A percentile compares a stretch with the other conserved stretches of the same genome.
Conservation (phyloP, 2,329 filamentous ascomycete genomes). For the Metarhizium rileyi region DNA sequence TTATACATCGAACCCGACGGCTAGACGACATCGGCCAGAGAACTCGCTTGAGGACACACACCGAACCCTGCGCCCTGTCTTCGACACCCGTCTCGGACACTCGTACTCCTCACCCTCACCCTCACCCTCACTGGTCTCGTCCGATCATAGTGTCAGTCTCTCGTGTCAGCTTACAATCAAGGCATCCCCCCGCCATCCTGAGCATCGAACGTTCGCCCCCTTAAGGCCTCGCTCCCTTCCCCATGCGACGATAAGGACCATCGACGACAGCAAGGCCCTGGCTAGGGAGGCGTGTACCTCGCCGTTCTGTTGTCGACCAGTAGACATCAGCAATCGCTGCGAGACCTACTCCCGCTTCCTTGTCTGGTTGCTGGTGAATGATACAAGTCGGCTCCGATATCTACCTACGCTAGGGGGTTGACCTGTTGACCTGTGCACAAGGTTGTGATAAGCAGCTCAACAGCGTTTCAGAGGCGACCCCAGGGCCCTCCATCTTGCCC, state of each 20-base stretch:
- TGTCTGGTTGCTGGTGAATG: conserved; percentile 20
- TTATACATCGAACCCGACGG: not conserved
- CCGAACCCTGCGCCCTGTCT: not conserved
- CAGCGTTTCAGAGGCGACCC: conserved; percentile 23
- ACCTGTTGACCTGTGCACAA: conserved; percentile 10
- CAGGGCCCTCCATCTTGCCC: conserved; percentile 25
- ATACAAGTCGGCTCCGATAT: conserved; percentile 10
- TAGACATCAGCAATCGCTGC: conserved; percentile 11
- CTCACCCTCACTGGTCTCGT: not conserved
- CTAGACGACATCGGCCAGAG: not conserved
- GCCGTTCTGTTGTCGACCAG: conserved; percentile 15
- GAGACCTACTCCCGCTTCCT: conserved; percentile 15
- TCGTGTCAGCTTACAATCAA: not conserved
- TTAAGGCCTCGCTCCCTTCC: conserved; percentile 1
- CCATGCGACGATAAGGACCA: conserved; percentile 24
- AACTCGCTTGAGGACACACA: not conserved
- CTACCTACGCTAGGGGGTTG: not conserved
- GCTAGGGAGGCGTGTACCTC: conserved; percentile 23
- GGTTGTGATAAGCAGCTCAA: conserved; percentile 18
- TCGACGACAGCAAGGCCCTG: conserved; percentile 14
- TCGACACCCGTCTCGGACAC: not conserved
- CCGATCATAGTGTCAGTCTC: not conserved
- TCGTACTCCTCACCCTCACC: too few relatives aligned
- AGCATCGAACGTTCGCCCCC: not conserved
- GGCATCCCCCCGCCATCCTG: not conserved